phyloP scores from a whole-genome alignment of 257 asterid genomes.

The Oldenlandia corymbosa region DNA sequence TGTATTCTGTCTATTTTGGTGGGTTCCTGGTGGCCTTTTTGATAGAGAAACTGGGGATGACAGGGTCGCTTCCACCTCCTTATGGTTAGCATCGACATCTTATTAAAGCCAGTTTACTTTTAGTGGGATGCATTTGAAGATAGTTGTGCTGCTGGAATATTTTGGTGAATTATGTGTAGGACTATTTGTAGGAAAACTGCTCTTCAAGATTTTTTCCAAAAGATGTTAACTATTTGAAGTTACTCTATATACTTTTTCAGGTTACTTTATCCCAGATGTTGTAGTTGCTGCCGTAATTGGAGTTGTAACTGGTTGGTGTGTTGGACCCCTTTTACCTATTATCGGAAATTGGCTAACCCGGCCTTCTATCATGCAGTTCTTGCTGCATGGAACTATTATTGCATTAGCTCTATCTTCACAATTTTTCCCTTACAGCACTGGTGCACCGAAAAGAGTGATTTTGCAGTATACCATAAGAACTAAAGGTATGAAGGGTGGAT shows the following conservation, averaged over 20 bases:
- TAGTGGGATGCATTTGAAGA: neutral
- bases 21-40: conserved; percentile 74
- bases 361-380: conserved; percentile 50
- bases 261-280: conserved; percentile 76
- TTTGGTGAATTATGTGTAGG: neutral
- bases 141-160: neutral
- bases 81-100: conserved; percentile 52
- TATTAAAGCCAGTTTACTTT: conserved; percentile 8
- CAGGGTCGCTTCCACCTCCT: conserved; percentile 90
- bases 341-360: conserved; percentile 71
- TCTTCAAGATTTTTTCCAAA: neutral
- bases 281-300: conserved; percentile 79
- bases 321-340: conserved; percentile 87
- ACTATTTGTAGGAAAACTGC: neutral
- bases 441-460: conserved; percentile 90
- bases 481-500: conserved; percentile 48
- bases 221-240: neutral
- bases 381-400: conserved; percentile 66
- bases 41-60: conserved; percentile 98
- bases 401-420: conserved; percentile 83
- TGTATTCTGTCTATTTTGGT: conserved; percentile 77
- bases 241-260: conserved; percentile 41
- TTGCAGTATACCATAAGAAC: conserved; percentile 77
- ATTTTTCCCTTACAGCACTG: conserved; percentile 89
- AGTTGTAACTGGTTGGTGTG: conserved; percentile 82